Evolutionary conservation across 73 alveolate species (phyloP).

Genomic region (Paramecium caudatum): DNA sequence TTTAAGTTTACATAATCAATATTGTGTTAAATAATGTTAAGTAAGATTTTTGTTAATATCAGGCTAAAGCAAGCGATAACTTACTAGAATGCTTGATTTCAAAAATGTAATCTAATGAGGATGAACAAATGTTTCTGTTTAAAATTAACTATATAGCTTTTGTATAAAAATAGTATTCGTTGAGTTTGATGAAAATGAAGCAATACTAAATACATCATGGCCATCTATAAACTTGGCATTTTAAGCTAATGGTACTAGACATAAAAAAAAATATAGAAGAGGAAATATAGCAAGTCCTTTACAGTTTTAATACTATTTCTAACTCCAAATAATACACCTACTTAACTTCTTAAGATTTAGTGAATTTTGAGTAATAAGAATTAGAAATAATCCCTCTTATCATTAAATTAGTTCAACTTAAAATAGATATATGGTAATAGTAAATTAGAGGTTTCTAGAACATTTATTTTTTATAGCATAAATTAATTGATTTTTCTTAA

Average conservation of each 20-base stretch:
- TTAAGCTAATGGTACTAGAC: slow-evolving; percentile 18
- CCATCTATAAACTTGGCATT: slow-evolving; percentile 4
- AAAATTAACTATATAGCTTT: slow-evolving; percentile 22
- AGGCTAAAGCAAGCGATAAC: neutral
- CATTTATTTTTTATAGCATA: neutral
- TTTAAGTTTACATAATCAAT: neutral
- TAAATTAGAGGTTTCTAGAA: slow-evolving; percentile 21
- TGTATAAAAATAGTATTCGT: neutral
- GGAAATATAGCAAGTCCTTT: neutral
- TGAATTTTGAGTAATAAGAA: slow-evolving; percentile 7
- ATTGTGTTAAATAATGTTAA: slow-evolving; percentile 4
- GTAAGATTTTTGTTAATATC: neutral
- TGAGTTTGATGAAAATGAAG: slow-evolving; percentile 29
- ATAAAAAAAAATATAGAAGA: neutral
- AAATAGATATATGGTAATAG: slow-evolving; percentile 6
- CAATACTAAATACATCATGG: neutral
- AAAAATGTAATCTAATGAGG: slow-evolving; percentile 8
- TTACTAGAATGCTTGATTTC: slow-evolving; percentile 28
- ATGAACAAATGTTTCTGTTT: neutral
- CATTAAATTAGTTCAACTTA: neutral
- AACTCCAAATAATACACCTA: slow-evolving; percentile 14
- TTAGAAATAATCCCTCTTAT: neutral
- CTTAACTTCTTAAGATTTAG: slow-evolving; percentile 18
- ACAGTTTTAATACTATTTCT: neutral
- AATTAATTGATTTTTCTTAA: neutral